Evolutionary conservation across 306 rosid species (phyloP), one percentile per base, ranked within the genome.

Genomic region (Psophocarpus tetragonolobus): DNA sequence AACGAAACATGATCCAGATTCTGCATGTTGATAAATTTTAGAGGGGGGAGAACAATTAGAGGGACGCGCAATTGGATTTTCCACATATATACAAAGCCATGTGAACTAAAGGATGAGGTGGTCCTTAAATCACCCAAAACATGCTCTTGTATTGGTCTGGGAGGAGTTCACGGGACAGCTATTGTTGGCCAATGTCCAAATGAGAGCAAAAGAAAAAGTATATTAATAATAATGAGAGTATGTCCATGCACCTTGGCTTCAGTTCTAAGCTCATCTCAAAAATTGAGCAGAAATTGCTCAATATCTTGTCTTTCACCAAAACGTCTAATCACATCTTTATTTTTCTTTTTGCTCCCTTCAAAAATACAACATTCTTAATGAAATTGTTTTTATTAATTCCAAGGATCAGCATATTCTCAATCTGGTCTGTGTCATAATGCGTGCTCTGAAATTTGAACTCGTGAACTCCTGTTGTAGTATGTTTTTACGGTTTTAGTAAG

Each of bases 41-140:
- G 73, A 70, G 70, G 73, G 51, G 72, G 72, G 38, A 29, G 85
- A 76, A 66, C 3, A 82, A 82, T 66, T 61, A 42, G 82, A 74
- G 82, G 82, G 86, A 57, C 64, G 56, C 35, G 65, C 30, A 38
- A 76, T 78, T 87, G 85, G 86, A 79, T 82, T 74, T 80, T 83
- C 81, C 85, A 83, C 81, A 87, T 65, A 80, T 87, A 83, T 80
- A 87, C 87, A 88, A 74, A 81, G 87, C 81, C 84, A 78, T 84
- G 89, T 87, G 90, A 85, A 80, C 86, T 21, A 76, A 80, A 87
- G 78, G 93, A 89, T 90, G 91, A 85, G 91, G 97, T 92, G 98
- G 97, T 95, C 98, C 97, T 84, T 85, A 72, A 65, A 53, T 80
- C 77, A 42, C 79, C 80, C 88, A 67, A 79, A 64, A 75, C 81